Conservation (phyloP, 2,329 filamentous ascomycete genomes). For the Hymenoscyphus fructigenus region DNA sequence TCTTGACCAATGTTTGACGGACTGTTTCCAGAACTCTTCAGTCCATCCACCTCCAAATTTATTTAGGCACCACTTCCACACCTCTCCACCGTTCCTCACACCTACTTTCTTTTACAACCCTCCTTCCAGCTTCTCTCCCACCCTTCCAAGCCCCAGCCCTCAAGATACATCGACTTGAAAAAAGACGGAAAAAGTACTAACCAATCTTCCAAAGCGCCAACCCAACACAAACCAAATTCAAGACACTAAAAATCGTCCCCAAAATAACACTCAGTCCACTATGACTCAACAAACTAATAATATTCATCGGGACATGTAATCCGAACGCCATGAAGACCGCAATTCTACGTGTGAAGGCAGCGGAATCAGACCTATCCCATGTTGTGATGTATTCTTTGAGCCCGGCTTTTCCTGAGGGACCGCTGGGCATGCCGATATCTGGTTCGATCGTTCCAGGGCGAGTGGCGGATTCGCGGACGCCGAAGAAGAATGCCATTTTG, state of each 20-base stretch:
- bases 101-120: too few species aligned
- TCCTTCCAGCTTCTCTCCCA: constrained; percentile 24
- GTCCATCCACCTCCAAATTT: not conserved
- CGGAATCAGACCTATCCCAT: not conserved
- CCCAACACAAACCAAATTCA: constrained; percentile 14
- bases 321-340: not conserved
- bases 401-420: not conserved
- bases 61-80: not conserved
- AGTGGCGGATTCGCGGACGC: not conserved
- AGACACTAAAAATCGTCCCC: constrained; percentile 6
- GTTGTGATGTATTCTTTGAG: constrained; percentile 3
- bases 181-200: not conserved
- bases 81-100: not conserved
- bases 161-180: not conserved
- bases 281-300: not conserved
- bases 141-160: not conserved
- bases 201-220: constrained; percentile 12
- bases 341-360: not conserved
- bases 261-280: constrained; percentile 1
- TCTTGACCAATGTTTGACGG: not conserved
- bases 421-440: not conserved
- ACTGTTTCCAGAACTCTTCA: not conserved
- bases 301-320: constrained; percentile 8
- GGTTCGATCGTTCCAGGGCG: constrained; percentile 1
- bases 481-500: constrained; percentile 1